A percentile compares a stretch with the other conserved stretches of the same genome.
Evolutionary conservation across 805 yeast species (phyloP).

Genomic region (Sugiyamaella mastotermitis): DNA sequence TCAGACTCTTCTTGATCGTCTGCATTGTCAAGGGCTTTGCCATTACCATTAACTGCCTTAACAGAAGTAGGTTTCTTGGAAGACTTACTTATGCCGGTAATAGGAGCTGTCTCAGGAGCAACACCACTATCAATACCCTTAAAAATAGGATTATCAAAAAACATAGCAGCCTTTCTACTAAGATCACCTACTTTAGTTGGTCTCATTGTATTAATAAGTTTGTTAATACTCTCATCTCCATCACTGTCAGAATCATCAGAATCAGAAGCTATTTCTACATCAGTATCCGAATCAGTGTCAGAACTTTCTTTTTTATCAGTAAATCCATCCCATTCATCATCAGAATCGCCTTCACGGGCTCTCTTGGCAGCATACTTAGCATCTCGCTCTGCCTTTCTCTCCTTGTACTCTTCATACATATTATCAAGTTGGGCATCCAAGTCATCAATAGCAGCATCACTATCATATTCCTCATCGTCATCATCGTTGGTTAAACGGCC

Average conservation of each 20-base stretch:
- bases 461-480: conserved; percentile 30
- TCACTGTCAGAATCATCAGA: conserved; percentile 20
- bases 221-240: conserved; percentile 17
- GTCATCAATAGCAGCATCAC: conserved; percentile 38
- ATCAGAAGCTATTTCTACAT: conserved; percentile 14
- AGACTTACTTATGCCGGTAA: conserved; percentile 9
- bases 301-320: conserved; percentile 26
- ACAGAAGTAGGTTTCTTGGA: conserved; percentile 7
- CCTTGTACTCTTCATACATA: conserved; percentile 71
- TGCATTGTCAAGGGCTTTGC: conserved; percentile 14
- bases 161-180: conserved; percentile 32
- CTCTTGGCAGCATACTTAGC: conserved; percentile 48
- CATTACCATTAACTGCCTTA: conserved; percentile 16
- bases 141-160: conserved; percentile 35
- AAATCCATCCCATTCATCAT: conserved; percentile 29
- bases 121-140: conserved; percentile 25
- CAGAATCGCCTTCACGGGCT: conserved; percentile 35
- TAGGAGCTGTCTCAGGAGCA: conserved; percentile 7
- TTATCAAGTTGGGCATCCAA: conserved; percentile 77
- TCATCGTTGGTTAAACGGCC: conserved; percentile 33
- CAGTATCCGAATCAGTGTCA: conserved; percentile 20
- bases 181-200: conserved; percentile 20
- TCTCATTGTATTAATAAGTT: conserved; percentile 17
- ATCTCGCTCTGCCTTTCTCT: conserved; percentile 33
- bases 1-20: conserved; percentile 23